Conservation (phyloP, 2,329 filamentous ascomycete genomes). For the Nothophoma quercina region DNA sequence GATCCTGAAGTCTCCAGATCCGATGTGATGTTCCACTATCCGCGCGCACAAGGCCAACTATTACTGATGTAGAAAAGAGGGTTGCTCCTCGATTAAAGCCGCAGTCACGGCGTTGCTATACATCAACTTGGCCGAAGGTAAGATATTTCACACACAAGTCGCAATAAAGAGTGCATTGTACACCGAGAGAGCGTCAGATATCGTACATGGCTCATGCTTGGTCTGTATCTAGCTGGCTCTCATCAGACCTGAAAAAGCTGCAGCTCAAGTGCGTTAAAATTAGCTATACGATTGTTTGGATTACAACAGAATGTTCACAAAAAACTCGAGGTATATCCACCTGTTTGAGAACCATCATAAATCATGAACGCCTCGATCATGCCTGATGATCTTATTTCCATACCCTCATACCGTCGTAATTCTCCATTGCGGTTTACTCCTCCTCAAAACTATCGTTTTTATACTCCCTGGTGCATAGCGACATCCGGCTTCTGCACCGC, state of each 20-base stretch:
- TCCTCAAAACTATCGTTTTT: background rate
- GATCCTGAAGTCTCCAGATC: background rate
- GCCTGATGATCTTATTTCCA: slow-evolving; percentile 26
- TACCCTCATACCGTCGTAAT: background rate
- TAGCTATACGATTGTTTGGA: too few relatives aligned
- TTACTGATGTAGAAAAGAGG: too few relatives aligned
- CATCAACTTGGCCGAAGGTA: too few relatives aligned
- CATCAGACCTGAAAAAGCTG: too few relatives aligned
- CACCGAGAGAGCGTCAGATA: background rate
- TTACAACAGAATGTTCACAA: background rate
- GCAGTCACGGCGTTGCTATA: too few relatives aligned
- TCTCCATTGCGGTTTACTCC: background rate
- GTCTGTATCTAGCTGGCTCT: too few relatives aligned
- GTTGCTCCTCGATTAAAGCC: too few relatives aligned
- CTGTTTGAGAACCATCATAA: background rate
- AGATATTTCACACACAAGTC: too few relatives aligned
- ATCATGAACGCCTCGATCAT: slow-evolving; percentile 20
- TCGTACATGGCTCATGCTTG: too few relatives aligned
- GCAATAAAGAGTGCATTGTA: too few relatives aligned
- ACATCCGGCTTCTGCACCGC: slow-evolving; percentile 36
- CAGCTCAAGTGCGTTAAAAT: too few relatives aligned
- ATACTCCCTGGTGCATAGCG: slow-evolving; percentile 54
- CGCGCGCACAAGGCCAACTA: too few relatives aligned
- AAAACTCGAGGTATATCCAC: background rate
- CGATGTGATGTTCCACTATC: background rate